Percentiles rank a stretch among this genome's conserved stretches.
These are phyloP conservation scores for Prinsepia uniflora DNA, from an alignment of 306 rosid genomes.

Conservation along the genomic window DNA sequence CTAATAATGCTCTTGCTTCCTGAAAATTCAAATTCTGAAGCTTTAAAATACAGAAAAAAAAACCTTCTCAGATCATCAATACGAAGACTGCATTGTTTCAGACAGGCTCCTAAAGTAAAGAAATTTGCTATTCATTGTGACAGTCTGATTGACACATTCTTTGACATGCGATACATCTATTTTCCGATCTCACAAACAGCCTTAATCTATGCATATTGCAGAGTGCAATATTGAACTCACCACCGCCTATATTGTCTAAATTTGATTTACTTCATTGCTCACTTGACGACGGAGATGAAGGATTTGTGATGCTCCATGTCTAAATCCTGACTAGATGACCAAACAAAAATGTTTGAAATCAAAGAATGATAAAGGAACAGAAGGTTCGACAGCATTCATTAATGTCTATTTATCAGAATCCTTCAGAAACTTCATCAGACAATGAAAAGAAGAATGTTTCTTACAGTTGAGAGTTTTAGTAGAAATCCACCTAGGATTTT, in stretches of 20 bases:
- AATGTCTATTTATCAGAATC: background rate
- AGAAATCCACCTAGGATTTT: background rate
- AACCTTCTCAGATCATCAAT: background rate
- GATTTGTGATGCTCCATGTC: background rate
- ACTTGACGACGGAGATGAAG: background rate
- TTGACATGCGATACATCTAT: background rate
- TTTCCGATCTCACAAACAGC: background rate
- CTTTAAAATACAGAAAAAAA: constrained; percentile 15
- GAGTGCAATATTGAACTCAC: background rate
- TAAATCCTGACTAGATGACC: background rate
- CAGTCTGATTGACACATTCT: background rate
- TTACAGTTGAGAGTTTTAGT: background rate
- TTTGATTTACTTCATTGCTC: background rate
- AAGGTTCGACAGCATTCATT: background rate
- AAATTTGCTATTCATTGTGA: background rate
- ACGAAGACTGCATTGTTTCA: background rate
- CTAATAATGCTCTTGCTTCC: constrained; percentile 96
- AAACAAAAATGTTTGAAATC: background rate
- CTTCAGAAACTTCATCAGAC: background rate
- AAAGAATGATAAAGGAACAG: background rate
- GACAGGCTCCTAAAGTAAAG: background rate
- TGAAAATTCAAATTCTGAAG: constrained; percentile 33
- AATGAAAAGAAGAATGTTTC: too few relatives aligned
- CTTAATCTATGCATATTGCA: background rate
- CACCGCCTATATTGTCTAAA: background rate